Conservation (phyloP, 805 yeast genomes). For the Wickerhamiella siamensis region DNA sequence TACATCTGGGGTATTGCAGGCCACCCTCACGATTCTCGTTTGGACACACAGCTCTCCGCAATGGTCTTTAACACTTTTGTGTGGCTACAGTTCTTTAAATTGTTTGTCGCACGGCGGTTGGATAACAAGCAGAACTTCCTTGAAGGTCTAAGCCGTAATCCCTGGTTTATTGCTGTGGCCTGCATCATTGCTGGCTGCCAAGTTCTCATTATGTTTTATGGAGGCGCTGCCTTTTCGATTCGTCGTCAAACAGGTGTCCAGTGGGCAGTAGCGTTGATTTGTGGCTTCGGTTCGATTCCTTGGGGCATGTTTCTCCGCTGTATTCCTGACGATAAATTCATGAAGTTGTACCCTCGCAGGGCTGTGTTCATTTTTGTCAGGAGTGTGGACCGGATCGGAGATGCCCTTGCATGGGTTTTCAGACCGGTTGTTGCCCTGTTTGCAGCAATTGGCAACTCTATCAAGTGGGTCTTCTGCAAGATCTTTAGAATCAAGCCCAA, state of each 20-base stretch:
- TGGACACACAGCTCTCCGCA: slow-evolving; percentile 52
- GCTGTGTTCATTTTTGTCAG: slow-evolving; percentile 28
- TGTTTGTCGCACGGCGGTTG: slow-evolving; percentile 78
- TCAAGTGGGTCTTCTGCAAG: slow-evolving; percentile 1
- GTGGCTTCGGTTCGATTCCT: slow-evolving; percentile 74
- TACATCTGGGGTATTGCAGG: slow-evolving; percentile 32
- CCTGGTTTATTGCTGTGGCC: slow-evolving; percentile 64
- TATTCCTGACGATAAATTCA: slow-evolving; percentile 69
- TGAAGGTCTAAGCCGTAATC: slow-evolving; percentile 66
- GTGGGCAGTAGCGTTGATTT: slow-evolving; percentile 80
- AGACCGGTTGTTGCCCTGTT: slow-evolving; percentile 12
- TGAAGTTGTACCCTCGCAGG: slow-evolving; percentile 47
- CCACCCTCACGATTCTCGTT: slow-evolving; percentile 25
- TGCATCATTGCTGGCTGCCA: slow-evolving; percentile 70
- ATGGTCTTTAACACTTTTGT: slow-evolving; percentile 92
- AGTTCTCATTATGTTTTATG: slow-evolving; percentile 84
- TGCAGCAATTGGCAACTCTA: background rate
- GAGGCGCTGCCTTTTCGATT: slow-evolving; percentile 88
- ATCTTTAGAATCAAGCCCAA: background rate
- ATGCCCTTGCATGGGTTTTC: slow-evolving; percentile 19
- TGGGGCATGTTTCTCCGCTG: slow-evolving; percentile 62
- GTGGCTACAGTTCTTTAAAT: slow-evolving; percentile 92
- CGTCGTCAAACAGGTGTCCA: slow-evolving; percentile 63
- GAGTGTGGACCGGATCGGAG: slow-evolving; percentile 10
- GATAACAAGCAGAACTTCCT: slow-evolving; percentile 77